These are phyloP conservation scores for Knoxia roxburghii DNA, from an alignment of 257 asterid species.

Conservation along the genomic window DNA sequence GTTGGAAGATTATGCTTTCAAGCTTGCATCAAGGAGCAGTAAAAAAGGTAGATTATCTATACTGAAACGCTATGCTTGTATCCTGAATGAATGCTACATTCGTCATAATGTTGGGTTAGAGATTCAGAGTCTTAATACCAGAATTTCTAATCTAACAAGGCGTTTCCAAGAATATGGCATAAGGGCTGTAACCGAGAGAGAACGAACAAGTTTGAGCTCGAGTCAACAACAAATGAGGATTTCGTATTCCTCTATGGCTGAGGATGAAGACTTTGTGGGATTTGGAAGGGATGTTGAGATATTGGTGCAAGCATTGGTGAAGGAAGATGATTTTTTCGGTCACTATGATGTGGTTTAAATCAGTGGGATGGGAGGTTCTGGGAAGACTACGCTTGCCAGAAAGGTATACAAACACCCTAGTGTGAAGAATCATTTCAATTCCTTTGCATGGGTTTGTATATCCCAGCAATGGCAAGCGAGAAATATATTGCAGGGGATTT, in stretches of 20 bases:
- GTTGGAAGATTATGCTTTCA: constrained; percentile 2
- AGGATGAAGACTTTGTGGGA: background rate
- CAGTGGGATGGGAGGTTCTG: constrained; percentile 4
- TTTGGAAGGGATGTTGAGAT: background rate
- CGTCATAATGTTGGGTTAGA: constrained; percentile 2
- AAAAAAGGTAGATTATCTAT: background rate
- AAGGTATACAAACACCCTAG: constrained; percentile 2
- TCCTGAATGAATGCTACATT: background rate
- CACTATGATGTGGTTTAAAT: background rate
- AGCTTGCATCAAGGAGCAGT: background rate
- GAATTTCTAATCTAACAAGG: background rate
- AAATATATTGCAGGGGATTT: constrained; percentile 5
- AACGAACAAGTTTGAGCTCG: background rate
- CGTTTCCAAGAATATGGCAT: background rate
- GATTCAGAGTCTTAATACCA: background rate
- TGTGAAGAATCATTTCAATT: background rate
- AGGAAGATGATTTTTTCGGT: background rate
- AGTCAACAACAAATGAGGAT: constrained; percentile 1
- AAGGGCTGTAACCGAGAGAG: background rate
- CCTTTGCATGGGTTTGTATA: background rate
- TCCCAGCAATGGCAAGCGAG: constrained; percentile 1
- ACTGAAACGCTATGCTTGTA: background rate
- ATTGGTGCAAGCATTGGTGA: background rate
- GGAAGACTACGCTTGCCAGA: constrained; percentile 8
- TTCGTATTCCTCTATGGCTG: background rate